phyloP scores from a whole-genome alignment of 2,329 filamentous ascomycete genomes.

The Chaetomium olivaceum region DNA sequence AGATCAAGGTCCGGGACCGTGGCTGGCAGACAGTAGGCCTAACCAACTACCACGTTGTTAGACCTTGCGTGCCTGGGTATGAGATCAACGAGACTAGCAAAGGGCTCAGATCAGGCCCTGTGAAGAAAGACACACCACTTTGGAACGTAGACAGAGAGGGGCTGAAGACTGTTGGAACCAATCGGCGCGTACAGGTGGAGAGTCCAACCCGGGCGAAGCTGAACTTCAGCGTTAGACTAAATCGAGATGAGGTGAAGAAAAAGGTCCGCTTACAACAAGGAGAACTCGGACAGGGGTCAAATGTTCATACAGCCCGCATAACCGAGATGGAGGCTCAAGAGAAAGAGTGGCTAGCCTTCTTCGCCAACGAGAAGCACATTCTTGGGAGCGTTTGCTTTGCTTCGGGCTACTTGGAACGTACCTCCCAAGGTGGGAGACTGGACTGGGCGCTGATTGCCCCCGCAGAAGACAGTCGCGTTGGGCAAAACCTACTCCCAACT shows the following conservation, averaged over 20 bases:
- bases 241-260: neutral
- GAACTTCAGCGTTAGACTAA: neutral
- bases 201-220: neutral
- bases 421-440: neutral
- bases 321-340: neutral
- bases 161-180: neutral
- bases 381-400: neutral
- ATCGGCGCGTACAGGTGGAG: neutral
- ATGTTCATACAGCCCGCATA: neutral
- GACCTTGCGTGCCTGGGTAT: neutral
- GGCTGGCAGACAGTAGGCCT: neutral
- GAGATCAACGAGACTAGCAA: neutral
- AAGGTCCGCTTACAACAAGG: neutral
- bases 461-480: neutral
- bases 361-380: neutral
- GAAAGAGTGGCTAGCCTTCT: conserved; percentile 1
- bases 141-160: neutral
- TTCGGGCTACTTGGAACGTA: conserved; percentile 3
- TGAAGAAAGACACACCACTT: neutral
- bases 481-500: neutral
- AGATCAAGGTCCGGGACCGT: neutral
- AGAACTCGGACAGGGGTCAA: neutral
- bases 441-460: conserved; percentile 2
- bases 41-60: neutral
- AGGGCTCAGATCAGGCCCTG: neutral